Base-by-base conservation (phyloP, 441 rosid genomes). In the Pelargonium australe region DNA sequence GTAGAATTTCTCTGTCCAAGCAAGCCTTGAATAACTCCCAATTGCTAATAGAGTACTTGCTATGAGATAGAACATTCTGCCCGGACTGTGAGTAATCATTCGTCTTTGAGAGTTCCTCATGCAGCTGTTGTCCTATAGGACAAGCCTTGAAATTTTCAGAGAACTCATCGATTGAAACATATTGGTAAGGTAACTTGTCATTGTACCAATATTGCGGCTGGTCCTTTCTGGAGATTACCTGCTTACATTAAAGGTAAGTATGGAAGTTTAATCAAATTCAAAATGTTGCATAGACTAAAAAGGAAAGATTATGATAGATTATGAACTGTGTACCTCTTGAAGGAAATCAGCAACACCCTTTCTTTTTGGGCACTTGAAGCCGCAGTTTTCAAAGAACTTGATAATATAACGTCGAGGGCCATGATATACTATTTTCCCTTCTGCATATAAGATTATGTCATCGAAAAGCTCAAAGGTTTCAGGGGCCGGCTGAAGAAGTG, bases 341-440 rank as follows among this genome's bases (percentile, higher is more conserved):
- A 89, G 83, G 83, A 87, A 89, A 75, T 89, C 92, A 7, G 95
- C 87, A 14, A 77, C 81, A 0, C 89, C 87, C 75, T 87, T 89
- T 65, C 89, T 82, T 55, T 70, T 75, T 0, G 92, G 90, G 71
- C 90, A 89, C 69, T 78, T 83, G 73, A 90, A 90, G 40, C 84
- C 84, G 12, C 78, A 70, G 19, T 78, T 73, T 70, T 72, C 77
- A 64, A 82, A 78, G 63, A 76, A 78, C 2, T 78, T 49, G 9
- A 78, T 77, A 20, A 65, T 73, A 8, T 58, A 2, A 11, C 31
- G n/a, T 62, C 71, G 41, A 19, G 85, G 82, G 3, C 86, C 86
- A 2, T 83, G 82, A 44, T 78, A 83, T 7, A 80, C 77, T 16
- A 83, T 73, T 68, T 71, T 67, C 13, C 82, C 82, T 47, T 80